A percentile compares a stretch with the other conserved stretches of the same genome.
These are phyloP conservation scores for Myrica gale DNA, from an alignment of 306 rosid species.

Conservation along the genomic window DNA sequence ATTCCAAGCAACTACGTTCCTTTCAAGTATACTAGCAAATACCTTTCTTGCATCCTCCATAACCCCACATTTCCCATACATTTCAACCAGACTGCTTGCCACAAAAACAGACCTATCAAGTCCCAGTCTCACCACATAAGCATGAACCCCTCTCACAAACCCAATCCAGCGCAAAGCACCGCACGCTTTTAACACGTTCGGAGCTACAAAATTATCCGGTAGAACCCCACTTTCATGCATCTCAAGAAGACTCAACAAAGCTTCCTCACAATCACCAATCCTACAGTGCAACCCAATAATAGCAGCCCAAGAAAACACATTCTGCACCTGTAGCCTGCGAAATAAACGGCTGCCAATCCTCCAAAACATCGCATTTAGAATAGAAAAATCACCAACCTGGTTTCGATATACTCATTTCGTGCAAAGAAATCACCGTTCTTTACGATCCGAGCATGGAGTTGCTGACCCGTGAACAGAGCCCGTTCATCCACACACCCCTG, in stretches of 20 bases:
- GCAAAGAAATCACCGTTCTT: slow-evolving; percentile 46
- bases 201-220: slow-evolving; percentile 75
- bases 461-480: slow-evolving; percentile 58
- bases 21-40: slow-evolving; percentile 59
- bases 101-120: slow-evolving; percentile 58
- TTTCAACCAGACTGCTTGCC: slow-evolving; percentile 67
- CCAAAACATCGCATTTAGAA: slow-evolving; percentile 50
- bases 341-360: slow-evolving; percentile 49
- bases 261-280: slow-evolving; percentile 44
- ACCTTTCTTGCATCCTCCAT: slow-evolving; percentile 61
- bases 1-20: slow-evolving; percentile 70
- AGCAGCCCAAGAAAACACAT: slow-evolving; percentile 83
- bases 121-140: slow-evolving; percentile 49
- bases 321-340: slow-evolving; percentile 32
- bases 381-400: slow-evolving; percentile 75
- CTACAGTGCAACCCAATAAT: slow-evolving; percentile 63
- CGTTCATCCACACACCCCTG: slow-evolving; percentile 76
- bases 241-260: slow-evolving; percentile 43
- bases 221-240: slow-evolving; percentile 56
- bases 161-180: slow-evolving; percentile 52
- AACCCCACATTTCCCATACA: slow-evolving; percentile 84
- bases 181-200: slow-evolving; percentile 80
- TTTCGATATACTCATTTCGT: slow-evolving; percentile 50
- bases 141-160: slow-evolving; percentile 66
- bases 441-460: slow-evolving; percentile 63